phyloP scores from a whole-genome alignment of 2,329 filamentous ascomycete species.

The Fusarium keratoplasticum region DNA sequence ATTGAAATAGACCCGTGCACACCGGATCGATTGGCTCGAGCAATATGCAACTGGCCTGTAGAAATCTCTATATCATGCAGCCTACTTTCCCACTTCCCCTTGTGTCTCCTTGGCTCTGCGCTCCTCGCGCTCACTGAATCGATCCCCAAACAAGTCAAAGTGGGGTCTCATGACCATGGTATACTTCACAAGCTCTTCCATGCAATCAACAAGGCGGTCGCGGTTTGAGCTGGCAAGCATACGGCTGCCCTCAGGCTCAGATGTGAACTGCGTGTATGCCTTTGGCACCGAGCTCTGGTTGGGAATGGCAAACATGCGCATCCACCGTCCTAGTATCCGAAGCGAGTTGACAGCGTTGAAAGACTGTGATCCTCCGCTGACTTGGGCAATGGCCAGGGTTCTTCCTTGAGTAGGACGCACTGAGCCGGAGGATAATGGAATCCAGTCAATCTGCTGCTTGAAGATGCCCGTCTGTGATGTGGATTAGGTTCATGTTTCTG shows the following conservation, averaged over 20 bases:
- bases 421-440: slow-evolving; percentile 70
- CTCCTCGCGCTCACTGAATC: slow-evolving; percentile 70
- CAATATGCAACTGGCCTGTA: background rate
- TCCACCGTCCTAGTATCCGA: slow-evolving; percentile 75
- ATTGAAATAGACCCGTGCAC: no score
- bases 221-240: slow-evolving; percentile 67
- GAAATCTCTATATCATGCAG: background rate
- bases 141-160: slow-evolving; percentile 70
- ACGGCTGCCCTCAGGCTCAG: slow-evolving; percentile 62
- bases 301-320: slow-evolving; percentile 75
- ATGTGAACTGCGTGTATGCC: slow-evolving; percentile 70
- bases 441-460: slow-evolving; percentile 79
- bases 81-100: background rate
- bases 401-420: slow-evolving; percentile 75
- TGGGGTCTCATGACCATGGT: slow-evolving; percentile 73
- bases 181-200: slow-evolving; percentile 79
- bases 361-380: slow-evolving; percentile 72
- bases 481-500: background rate
- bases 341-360: slow-evolving; percentile 76
- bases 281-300: slow-evolving; percentile 74
- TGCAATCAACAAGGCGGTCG: slow-evolving; percentile 72
- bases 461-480: slow-evolving; percentile 67
- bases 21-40: background rate
- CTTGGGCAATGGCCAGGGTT: slow-evolving; percentile 71
- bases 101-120: slow-evolving; percentile 32